Percentiles rank a stretch among this genome's conserved stretches.
These are phyloP conservation scores for Polytolypa hystricis DNA, from an alignment of 2,329 filamentous ascomycete genomes.

Conservation along the genomic window DNA sequence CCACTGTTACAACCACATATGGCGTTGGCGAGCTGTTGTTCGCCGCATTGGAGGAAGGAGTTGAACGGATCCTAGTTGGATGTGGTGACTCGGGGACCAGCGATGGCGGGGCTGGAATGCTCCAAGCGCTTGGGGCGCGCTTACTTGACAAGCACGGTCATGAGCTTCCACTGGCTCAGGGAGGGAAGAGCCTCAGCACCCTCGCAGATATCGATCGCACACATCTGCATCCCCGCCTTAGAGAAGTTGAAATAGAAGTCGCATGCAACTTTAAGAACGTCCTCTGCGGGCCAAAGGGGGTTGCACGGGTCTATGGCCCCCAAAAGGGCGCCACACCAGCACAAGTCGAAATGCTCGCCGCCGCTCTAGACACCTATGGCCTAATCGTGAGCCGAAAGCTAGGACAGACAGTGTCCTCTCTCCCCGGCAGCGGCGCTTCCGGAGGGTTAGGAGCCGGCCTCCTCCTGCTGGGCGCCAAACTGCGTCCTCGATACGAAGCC, in stretches of 20 bases:
- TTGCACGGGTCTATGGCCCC: conserved; percentile 41
- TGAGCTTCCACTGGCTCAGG: conserved; percentile 28
- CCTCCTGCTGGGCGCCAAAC: conserved; percentile 35
- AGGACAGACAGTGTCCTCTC: conserved; percentile 25
- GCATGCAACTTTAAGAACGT: conserved; percentile 44
- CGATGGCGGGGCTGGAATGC: conserved; percentile 44
- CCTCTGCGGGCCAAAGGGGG: conserved; percentile 39
- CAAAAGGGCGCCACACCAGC: conserved; percentile 40
- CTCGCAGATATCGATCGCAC: conserved; percentile 33
- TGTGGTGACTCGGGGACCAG: conserved; percentile 46
- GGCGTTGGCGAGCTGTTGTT: conserved; percentile 41
- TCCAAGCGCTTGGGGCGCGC: conserved; percentile 41
- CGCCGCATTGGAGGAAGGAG: conserved; percentile 37
- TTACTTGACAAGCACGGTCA: conserved; percentile 30
- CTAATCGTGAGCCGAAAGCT: conserved; percentile 24
- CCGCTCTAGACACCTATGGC: conserved; percentile 35
- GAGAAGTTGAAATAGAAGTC: conserved; percentile 35
- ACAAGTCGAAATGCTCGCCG: conserved; percentile 34
- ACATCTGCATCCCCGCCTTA: conserved; percentile 28
- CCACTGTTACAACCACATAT: conserved; percentile 40
- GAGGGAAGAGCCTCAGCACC: conserved; percentile 30
- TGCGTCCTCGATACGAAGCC: conserved; percentile 40
- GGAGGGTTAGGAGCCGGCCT: conserved; percentile 44
- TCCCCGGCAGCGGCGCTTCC: conserved; percentile 41
- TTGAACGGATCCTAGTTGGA: conserved; percentile 38